Evolutionary conservation across 2,329 filamentous ascomycete genomes (phyloP), one percentile per base, ranked within the genome.

Genomic region (Trichoderma koningiopsis): DNA sequence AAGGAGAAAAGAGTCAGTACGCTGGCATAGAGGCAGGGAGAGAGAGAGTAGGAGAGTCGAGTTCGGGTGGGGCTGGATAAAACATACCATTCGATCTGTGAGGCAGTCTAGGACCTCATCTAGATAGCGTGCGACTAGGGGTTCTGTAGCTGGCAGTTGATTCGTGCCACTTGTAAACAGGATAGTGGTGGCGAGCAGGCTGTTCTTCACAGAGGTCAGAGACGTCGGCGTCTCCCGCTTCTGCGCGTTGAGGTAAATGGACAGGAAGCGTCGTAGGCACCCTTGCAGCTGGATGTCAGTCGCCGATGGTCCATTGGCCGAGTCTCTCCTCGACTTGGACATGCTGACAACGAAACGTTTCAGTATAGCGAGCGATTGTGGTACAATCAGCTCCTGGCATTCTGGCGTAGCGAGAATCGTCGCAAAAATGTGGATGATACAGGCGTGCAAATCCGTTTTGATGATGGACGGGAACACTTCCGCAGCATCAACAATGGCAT

Each of bases 401-500:
- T 72, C 76, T 0, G 92, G 91, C 0, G 94, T 97, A 16, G 92
- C 92, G 14, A 99, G 87, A 69, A 97, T 96, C 0, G 94, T 97
- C 66, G 93, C 92, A 77, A 98, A 97, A 68, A 98, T 97, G 82
- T 99, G 94, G 61, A 99, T 88, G 73, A 98, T 97, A 76, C 95
- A 98, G 49, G 96, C 95, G 77, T 98, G 94, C 7, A 99, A 86
- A 78, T 99, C 96, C 11, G 94, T 95, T 77, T 96, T 96, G 83
- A 99, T 99, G 75, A 99, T 94, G 2, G 92, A 89, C 0, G 96
- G 96, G 81, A 99, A 99, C 19, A 98, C 94, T 71, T 96, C 93
- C 7, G 96, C 94, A 1, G 96, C 94, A 76, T 98, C 93, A 4
- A 98, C 96, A 1, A 99, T 87, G 1, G 96, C 93, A 70, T 94